Percentiles rank a stretch among this genome's conserved stretches.
These are phyloP conservation scores for Phytopythium kandeliae DNA, from an alignment of 352 stramenopile species.

Conservation along the genomic window DNA sequence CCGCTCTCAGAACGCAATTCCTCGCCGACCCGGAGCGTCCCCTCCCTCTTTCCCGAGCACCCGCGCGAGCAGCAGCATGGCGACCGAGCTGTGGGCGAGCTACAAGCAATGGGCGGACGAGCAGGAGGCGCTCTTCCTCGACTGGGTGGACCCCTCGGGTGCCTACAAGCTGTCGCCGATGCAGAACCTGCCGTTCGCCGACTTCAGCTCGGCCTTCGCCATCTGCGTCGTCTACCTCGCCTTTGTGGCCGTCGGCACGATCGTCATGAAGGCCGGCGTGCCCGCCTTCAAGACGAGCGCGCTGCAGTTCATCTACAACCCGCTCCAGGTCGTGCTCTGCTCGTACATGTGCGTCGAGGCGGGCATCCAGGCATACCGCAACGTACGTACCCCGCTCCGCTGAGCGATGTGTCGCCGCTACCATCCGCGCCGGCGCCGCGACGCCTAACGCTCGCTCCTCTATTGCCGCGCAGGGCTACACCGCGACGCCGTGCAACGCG, in stretches of 20 bases:
- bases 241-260: constrained; percentile 63
- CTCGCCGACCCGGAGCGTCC: constrained; percentile 9
- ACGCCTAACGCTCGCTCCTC: too few species aligned
- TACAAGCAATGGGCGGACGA: constrained; percentile 55
- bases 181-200: constrained; percentile 48
- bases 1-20: constrained; percentile 25
- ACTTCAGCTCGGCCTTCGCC: constrained; percentile 51
- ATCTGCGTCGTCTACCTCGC: constrained; percentile 59
- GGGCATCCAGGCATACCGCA: constrained; percentile 81
- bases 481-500: constrained; percentile 74
- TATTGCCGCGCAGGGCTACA: constrained; percentile 54
- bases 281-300: constrained; percentile 43
- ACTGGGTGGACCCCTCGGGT: constrained; percentile 47
- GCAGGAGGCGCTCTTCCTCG: constrained; percentile 38
- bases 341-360: constrained; percentile 94
- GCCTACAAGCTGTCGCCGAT: constrained; percentile 62
- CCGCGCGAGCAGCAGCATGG: constrained; percentile 22
- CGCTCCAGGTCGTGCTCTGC: constrained; percentile 90
- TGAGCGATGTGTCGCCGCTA: too few species aligned
- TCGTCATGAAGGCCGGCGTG: constrained; percentile 46
- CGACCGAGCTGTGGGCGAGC: constrained; percentile 23
- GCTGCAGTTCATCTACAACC: constrained; percentile 95
- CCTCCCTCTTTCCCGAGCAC: constrained; percentile 9
- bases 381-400: constrained; percentile 27
- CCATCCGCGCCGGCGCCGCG: too few species aligned